phyloP scores from a whole-genome alignment of 768 basidiomycete species.

The Phaeotremella fagi region DNA sequence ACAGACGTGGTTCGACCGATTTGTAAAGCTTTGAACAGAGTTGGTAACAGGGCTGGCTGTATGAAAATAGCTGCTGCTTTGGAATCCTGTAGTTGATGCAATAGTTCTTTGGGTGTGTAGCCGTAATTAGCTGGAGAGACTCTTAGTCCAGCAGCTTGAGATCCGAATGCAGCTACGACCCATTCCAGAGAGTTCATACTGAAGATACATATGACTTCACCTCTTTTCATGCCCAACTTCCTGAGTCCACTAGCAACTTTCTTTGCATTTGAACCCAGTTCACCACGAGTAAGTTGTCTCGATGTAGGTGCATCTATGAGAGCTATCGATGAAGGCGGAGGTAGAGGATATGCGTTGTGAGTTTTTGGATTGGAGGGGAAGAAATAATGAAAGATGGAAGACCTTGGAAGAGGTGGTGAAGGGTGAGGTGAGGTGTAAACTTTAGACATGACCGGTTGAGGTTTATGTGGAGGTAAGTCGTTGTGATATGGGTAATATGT shows the following conservation, averaged over 20 bases:
- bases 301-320: conserved; percentile 66
- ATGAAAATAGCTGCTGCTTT: conserved; percentile 61
- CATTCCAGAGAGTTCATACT: conserved; percentile 61
- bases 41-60: conserved; percentile 59
- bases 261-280: conserved; percentile 57
- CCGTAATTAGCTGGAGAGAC: conserved; percentile 64
- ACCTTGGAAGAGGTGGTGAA: conserved; percentile 23
- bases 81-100: conserved; percentile 67
- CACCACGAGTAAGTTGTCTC: conserved; percentile 56
- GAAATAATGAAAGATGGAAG: conserved; percentile 33
- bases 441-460: conserved; percentile 6
- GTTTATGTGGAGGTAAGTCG: conserved; percentile 18
- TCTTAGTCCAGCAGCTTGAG: conserved; percentile 60
- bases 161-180: conserved; percentile 53
- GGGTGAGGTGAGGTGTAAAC: conserved; percentile 14
- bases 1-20: conserved; percentile 33
- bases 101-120: conserved; percentile 60
- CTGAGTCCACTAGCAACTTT: conserved; percentile 60
- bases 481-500: conserved; percentile 26
- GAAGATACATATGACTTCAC: conserved; percentile 61
- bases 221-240: conserved; percentile 51
- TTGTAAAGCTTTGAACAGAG: conserved; percentile 59
- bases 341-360: conserved; percentile 8
- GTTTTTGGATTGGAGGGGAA: conserved; percentile 15
- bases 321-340: conserved; percentile 52